phyloP scores from a whole-genome alignment of 345 rosid species.

The Populus nigra region DNA sequence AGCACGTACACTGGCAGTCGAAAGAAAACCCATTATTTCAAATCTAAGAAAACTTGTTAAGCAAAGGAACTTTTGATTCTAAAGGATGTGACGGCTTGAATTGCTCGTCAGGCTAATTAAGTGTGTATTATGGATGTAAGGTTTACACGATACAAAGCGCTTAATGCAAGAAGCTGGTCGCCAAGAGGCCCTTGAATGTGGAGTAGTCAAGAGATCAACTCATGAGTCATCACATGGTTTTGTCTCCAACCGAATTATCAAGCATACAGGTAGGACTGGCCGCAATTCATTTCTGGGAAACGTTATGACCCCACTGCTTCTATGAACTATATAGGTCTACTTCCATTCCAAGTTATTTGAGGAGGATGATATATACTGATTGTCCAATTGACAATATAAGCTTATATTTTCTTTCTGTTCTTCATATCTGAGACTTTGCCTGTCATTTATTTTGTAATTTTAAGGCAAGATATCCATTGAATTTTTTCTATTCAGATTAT shows the following conservation, averaged over 20 bases:
- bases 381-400: neutral
- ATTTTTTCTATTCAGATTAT: too few relatives aligned
- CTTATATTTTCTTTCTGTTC: neutral
- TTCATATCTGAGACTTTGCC: neutral
- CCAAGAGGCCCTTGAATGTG: neutral
- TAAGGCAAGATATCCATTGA: neutral
- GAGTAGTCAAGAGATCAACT: neutral
- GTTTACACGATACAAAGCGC: neutral
- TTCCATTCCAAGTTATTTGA: too few relatives aligned
- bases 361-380: neutral
- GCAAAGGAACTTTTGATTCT: neutral
- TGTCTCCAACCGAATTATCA: conserved; percentile 3
- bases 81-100: neutral
- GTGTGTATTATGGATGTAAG: neutral
- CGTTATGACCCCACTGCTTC: neutral
- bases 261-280: neutral
- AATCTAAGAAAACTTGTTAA: neutral
- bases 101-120: neutral
- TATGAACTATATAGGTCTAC: neutral
- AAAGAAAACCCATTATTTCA: conserved; percentile 7
- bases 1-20: conserved; percentile 7
- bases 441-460: neutral
- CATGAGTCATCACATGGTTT: conserved; percentile 3
- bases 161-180: neutral
- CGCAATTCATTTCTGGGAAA: neutral